phyloP scores from a whole-genome alignment of 2,329 filamentous ascomycete species.

The Sarocladium brachiariae region DNA sequence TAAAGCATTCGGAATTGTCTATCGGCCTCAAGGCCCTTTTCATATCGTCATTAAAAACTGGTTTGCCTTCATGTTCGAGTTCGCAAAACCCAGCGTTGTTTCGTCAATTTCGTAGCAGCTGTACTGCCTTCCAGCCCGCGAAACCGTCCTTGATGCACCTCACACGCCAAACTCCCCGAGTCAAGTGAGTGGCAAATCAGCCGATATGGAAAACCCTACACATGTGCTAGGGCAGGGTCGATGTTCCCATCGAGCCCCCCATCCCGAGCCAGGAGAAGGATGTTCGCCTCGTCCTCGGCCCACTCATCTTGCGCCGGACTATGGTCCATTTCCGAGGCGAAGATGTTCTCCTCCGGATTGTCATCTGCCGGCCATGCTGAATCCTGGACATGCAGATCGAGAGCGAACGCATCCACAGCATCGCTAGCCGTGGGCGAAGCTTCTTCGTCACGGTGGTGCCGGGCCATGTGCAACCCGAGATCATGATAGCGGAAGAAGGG shows the following conservation, averaged over 20 bases:
- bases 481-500: conserved; percentile 46
- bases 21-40: too few species aligned
- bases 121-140: too few species aligned
- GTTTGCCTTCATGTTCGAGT: too few species aligned
- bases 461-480: conserved; percentile 37
- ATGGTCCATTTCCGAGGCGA: conserved; percentile 27
- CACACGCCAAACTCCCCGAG: background rate
- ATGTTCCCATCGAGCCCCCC: conserved; percentile 17
- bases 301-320: conserved; percentile 31
- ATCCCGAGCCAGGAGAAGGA: conserved; percentile 31
- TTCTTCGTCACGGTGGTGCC: conserved; percentile 17
- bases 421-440: conserved; percentile 10
- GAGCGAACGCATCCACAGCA: conserved; percentile 7
- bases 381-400: conserved; percentile 13
- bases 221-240: conserved; percentile 24
- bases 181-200: background rate
- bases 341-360: conserved; percentile 24
- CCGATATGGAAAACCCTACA: background rate
- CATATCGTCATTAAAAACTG: too few species aligned
- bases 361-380: conserved; percentile 17
- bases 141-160: too few species aligned
- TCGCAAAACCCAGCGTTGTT: too few species aligned
- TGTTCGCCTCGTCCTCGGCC: conserved; percentile 37
- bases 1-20: too few species aligned
- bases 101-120: too few species aligned